Percentiles rank a stretch among this genome's conserved stretches.
These are phyloP conservation scores for Tuber aestivum DNA, from an alignment of 495 filamentous ascomycete species.

Conservation along the genomic window DNA sequence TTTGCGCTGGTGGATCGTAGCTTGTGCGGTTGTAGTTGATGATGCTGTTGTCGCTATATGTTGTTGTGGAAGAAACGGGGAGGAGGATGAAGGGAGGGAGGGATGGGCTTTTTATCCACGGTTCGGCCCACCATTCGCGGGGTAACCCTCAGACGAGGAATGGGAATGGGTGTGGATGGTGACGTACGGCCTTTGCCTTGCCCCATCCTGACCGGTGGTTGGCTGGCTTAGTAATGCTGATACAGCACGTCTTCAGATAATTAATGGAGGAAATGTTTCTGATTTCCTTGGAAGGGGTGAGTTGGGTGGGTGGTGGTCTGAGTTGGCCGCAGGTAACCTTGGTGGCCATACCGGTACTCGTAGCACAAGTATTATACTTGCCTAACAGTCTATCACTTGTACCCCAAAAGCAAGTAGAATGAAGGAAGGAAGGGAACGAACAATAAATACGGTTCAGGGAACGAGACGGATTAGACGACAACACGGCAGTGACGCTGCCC, in stretches of 20 bases:
- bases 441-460: background rate
- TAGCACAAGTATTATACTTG: background rate
- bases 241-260: background rate
- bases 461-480: background rate
- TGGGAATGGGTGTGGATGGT: background rate
- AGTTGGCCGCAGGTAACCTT: background rate
- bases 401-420: background rate
- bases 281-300: background rate
- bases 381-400: background rate
- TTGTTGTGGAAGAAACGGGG: conserved; percentile 3
- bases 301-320: background rate
- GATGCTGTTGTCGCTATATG: background rate
- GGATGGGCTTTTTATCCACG: conserved; percentile 23
- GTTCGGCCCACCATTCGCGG: conserved; percentile 7
- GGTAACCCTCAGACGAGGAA: background rate
- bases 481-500: background rate
- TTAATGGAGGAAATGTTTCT: background rate
- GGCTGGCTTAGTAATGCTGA: background rate
- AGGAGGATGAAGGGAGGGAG: background rate
- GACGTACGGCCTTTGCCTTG: background rate
- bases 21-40: background rate
- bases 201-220: background rate
- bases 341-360: no score
- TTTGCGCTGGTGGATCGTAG: background rate
- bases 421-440: background rate